Conservation (phyloP, 2,329 filamentous ascomycete genomes). For the Diaporthe nobilis region DNA sequence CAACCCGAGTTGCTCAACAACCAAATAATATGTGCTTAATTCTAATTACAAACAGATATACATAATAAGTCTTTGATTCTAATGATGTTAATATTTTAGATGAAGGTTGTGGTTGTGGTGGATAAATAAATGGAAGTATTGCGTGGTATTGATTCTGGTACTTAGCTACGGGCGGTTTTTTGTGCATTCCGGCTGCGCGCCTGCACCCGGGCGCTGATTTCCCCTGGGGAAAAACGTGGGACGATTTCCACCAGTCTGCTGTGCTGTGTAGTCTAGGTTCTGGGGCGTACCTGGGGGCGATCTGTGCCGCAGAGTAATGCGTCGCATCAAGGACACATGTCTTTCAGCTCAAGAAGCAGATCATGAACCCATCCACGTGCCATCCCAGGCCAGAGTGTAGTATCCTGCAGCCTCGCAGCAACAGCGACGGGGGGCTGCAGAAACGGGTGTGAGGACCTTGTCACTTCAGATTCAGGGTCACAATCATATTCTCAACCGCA, state of each 20-base stretch:
- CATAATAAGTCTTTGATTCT: no score
- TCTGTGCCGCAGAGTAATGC: neutral
- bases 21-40: no score
- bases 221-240: conserved; percentile 14
- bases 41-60: no score
- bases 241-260: neutral
- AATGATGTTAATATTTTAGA: no score
- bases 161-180: no score
- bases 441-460: neutral
- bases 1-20: no score
- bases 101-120: no score
- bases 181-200: no score
- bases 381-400: neutral
- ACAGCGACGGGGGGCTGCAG: conserved; percentile 5
- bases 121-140: no score
- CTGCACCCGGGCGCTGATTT: neutral
- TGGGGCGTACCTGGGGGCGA: neutral
- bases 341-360: neutral
- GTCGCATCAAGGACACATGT: conserved; percentile 15
- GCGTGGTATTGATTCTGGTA: no score
- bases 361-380: conserved; percentile 4
- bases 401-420: conserved; percentile 22
- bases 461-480: conserved; percentile 14
- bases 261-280: neutral
- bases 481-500: neutral